A percentile compares a stretch with the other conserved stretches of the same genome.
Conservation (phyloP, 2,329 filamentous ascomycete genomes). For the Curvularia sp. region DNA sequence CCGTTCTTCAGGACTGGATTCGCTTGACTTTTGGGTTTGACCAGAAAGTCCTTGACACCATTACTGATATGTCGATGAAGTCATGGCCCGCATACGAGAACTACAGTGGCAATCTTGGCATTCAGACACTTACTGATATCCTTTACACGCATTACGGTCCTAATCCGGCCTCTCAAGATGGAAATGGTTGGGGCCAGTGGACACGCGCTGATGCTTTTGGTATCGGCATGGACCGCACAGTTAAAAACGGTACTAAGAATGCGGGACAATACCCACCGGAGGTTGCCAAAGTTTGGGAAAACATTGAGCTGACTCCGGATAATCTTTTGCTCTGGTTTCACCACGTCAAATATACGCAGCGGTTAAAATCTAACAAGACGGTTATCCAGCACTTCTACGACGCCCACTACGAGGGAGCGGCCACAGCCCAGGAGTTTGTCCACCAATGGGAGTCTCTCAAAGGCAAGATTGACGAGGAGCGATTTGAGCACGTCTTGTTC, state of each 20-base stretch:
- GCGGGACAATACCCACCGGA: constrained; percentile 71
- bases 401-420: constrained; percentile 66
- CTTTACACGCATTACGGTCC: constrained; percentile 72
- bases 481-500: constrained; percentile 65
- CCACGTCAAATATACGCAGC: constrained; percentile 71
- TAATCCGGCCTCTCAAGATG: constrained; percentile 70
- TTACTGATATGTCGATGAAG: constrained; percentile 69
- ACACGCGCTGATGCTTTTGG: constrained; percentile 66
- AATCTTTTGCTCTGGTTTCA: constrained; percentile 76
- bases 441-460: constrained; percentile 61
- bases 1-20: constrained; percentile 70
- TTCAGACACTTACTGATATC: constrained; percentile 74
- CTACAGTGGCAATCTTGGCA: constrained; percentile 73
- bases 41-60: constrained; percentile 61
- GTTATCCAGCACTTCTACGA: constrained; percentile 73
- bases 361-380: constrained; percentile 67
- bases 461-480: constrained; percentile 65
- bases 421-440: constrained; percentile 66
- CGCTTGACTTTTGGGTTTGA: constrained; percentile 69
- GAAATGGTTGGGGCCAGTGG: constrained; percentile 75
- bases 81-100: constrained; percentile 76
- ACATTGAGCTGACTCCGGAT: constrained; percentile 69
- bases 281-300: constrained; percentile 65
- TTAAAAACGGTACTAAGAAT: constrained; percentile 70
- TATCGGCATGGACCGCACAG: constrained; percentile 76